These are phyloP conservation scores for Exophiala aquamarina DNA, from an alignment of 2,329 filamentous ascomycete genomes.

Conservation along the genomic window DNA sequence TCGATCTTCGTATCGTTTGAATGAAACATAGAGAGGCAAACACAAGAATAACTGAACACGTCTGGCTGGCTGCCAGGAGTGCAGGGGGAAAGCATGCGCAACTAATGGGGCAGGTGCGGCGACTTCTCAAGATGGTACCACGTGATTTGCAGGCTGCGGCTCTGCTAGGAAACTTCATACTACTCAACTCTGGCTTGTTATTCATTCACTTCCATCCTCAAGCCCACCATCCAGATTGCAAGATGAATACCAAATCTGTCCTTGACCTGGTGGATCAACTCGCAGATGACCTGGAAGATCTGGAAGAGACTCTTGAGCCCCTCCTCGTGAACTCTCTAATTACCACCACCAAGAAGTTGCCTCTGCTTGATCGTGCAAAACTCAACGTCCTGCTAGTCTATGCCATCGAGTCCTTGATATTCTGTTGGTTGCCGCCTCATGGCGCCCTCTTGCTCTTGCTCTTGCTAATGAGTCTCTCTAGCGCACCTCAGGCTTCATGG, in stretches of 20 bases:
- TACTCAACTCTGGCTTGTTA: too few relatives aligned
- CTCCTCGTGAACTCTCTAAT: slow-evolving; percentile 65
- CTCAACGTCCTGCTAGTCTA: slow-evolving; percentile 87
- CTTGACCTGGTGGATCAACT: slow-evolving; percentile 70
- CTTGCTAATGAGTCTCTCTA: slow-evolving; percentile 30
- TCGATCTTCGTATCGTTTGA: too few relatives aligned
- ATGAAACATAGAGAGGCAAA: too few relatives aligned
- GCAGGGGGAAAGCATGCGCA: not conserved
- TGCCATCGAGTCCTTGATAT: slow-evolving; percentile 84
- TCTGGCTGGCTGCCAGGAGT: not conserved
- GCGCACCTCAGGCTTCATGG: slow-evolving; percentile 78
- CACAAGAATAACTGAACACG: too few relatives aligned
- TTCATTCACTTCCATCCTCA: too few relatives aligned
- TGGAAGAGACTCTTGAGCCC: slow-evolving; percentile 74
- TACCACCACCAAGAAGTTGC: slow-evolving; percentile 72
- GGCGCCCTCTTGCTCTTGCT: slow-evolving; percentile 59
- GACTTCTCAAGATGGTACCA: too few relatives aligned
- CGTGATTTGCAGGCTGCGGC: too few relatives aligned
- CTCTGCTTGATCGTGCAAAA: slow-evolving; percentile 92
- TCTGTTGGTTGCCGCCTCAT: slow-evolving; percentile 60
- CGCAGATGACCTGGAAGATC: slow-evolving; percentile 73
- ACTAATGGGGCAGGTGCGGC: too few relatives aligned
- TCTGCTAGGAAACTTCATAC: too few relatives aligned
- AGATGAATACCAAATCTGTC: slow-evolving; percentile 37
- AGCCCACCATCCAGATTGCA: not conserved